phyloP scores from a whole-genome alignment of 139 green algal genomes.

The Chlorokybus atmophyticus region DNA sequence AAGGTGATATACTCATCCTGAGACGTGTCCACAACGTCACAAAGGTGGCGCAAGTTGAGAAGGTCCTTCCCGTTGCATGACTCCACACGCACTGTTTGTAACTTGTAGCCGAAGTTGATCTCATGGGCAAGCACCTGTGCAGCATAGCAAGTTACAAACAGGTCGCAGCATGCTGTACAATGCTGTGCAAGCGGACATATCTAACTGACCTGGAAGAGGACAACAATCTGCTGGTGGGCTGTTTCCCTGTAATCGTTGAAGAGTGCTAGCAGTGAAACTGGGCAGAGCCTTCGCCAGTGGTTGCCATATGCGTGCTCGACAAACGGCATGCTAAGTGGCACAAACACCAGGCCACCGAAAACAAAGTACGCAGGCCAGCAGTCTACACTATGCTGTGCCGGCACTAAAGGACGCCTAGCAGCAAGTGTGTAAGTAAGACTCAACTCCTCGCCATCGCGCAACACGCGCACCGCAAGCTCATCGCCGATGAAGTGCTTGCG shows the following conservation, averaged over 20 bases:
- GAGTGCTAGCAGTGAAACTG: slow-evolving; percentile 41
- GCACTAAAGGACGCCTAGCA: slow-evolving; percentile 33
- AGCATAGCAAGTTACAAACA: too few relatives aligned
- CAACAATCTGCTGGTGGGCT: slow-evolving; percentile 41
- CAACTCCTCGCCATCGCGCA: slow-evolving; percentile 11
- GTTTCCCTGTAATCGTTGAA: too few relatives aligned
- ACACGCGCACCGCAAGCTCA: slow-evolving; percentile 22
- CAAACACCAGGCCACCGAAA: slow-evolving; percentile 47
- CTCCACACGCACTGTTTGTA: slow-evolving; percentile 26
- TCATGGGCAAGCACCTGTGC: slow-evolving; percentile 26
- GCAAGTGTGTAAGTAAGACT: slow-evolving; percentile 6
- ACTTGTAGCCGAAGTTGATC: slow-evolving; percentile 4
- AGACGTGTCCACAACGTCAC: slow-evolving; percentile 38
- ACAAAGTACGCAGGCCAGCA: slow-evolving; percentile 43
- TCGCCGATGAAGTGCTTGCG: slow-evolving; percentile 41
- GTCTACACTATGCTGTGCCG: slow-evolving; percentile 40
- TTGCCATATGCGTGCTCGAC: slow-evolving; percentile 48
- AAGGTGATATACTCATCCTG: slow-evolving; percentile 53
- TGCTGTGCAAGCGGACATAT: too few relatives aligned
- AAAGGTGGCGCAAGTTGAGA: slow-evolving; percentile 61
- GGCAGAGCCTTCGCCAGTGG: slow-evolving; percentile 49
- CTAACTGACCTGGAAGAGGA: slow-evolving; percentile 42
- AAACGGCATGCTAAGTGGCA: slow-evolving; percentile 48
- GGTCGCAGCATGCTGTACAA: too few relatives aligned
- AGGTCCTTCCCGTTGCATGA: slow-evolving; percentile 56